A percentile compares a stretch with the other conserved stretches of the same genome.
Evolutionary conservation across 169 alveolate species (phyloP).

Genomic region (Plasmodium cynomolgi): DNA sequence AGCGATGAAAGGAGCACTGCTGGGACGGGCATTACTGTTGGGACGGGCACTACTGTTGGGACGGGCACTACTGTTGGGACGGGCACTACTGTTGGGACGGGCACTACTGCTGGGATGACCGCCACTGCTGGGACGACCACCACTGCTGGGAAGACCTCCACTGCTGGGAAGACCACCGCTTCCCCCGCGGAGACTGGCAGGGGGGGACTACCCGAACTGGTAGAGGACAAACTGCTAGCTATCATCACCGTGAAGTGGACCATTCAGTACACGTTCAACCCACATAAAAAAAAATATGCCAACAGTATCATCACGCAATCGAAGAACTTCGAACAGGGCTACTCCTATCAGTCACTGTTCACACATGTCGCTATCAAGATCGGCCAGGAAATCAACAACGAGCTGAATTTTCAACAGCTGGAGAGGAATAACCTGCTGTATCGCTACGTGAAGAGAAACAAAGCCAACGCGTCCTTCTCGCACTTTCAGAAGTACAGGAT

Average conservation of each 20-base stretch:
- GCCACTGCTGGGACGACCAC: neutral
- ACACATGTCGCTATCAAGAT: constrained; percentile 82
- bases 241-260: constrained; percentile 79
- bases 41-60: neutral
- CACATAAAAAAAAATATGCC: constrained; percentile 77
- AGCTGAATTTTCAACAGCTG: constrained; percentile 52
- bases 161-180: neutral
- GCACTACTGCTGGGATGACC: neutral
- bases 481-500: constrained; percentile 39
- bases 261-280: constrained; percentile 82
- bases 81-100: neutral
- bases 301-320: constrained; percentile 77
- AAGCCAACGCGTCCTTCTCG: constrained; percentile 46
- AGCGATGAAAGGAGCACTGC: neutral
- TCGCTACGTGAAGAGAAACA: constrained; percentile 45
- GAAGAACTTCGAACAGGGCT: constrained; percentile 71
- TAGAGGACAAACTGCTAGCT: constrained; percentile 50
- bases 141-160: neutral
- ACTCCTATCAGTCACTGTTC: constrained; percentile 80
- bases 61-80: neutral
- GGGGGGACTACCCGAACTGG: constrained; percentile 22
- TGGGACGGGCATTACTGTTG: neutral
- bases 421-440: constrained; percentile 37
- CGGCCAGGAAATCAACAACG: constrained; percentile 83
- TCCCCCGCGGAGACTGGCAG: neutral